These are phyloP conservation scores for Dipodascus geniculatus DNA, from an alignment of 805 yeast species.

Conservation along the genomic window DNA sequence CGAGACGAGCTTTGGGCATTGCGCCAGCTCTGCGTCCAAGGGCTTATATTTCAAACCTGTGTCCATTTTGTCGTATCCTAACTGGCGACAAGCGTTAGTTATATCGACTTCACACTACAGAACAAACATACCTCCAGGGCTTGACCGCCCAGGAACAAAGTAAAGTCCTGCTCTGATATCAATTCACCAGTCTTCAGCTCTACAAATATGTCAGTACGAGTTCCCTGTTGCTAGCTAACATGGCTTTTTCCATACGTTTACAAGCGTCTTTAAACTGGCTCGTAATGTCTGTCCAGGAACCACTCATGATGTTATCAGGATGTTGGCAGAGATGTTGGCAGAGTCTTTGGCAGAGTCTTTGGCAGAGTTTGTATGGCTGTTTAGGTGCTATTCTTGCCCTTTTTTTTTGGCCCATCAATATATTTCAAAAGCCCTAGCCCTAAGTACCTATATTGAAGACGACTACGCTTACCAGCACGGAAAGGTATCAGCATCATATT, in stretches of 20 bases:
- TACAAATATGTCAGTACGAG: background rate
- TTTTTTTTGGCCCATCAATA: no score
- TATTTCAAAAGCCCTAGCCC: background rate
- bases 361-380: no score
- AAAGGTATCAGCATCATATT: background rate
- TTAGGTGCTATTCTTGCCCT: no score
- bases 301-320: background rate
- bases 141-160: slow-evolving; percentile 72
- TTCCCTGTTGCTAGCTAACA: background rate
- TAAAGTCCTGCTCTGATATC: slow-evolving; percentile 46
- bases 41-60: slow-evolving; percentile 51
- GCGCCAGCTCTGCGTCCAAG: slow-evolving; percentile 31
- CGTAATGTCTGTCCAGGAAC: background rate
- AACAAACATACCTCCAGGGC: slow-evolving; percentile 48
- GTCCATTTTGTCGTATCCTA: slow-evolving; percentile 58
- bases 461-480: background rate
- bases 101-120: background rate
- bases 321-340: no score
- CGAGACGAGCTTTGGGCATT: slow-evolving; percentile 24
- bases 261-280: background rate
- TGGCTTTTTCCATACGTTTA: background rate
- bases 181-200: slow-evolving; percentile 41
- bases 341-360: no score
- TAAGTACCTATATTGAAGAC: background rate
- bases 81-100: slow-evolving; percentile 13